Percentiles rank a stretch among this genome's conserved stretches.
These are phyloP conservation scores for Salix suchowensis DNA, from an alignment of 345 rosid species.

Conservation along the genomic window DNA sequence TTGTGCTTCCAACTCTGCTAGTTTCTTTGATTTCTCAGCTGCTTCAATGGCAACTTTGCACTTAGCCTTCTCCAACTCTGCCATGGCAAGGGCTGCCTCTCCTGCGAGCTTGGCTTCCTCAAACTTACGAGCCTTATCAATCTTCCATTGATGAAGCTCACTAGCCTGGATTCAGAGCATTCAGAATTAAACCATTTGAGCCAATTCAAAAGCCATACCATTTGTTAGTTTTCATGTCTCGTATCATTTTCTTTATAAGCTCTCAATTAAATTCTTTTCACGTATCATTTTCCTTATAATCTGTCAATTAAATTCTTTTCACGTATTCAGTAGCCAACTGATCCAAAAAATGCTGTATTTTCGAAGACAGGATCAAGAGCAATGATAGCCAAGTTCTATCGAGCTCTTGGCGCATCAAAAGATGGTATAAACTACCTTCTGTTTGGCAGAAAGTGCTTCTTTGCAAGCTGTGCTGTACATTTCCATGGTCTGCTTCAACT, in stretches of 20 bases:
- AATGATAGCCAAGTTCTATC: background rate
- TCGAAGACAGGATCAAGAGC: background rate
- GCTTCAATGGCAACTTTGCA: slow-evolving; percentile 79
- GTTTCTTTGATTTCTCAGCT: slow-evolving; percentile 67
- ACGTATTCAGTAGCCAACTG: background rate
- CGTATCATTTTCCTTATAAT: background rate
- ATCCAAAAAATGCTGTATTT: background rate
- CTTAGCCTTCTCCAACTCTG: slow-evolving; percentile 82
- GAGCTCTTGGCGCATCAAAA: background rate
- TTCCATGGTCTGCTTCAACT: slow-evolving; percentile 87
- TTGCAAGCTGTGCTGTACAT: slow-evolving; percentile 87
- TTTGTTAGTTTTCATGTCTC: background rate
- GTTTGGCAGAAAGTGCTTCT: slow-evolving; percentile 77
- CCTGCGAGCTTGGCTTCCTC: slow-evolving; percentile 70
- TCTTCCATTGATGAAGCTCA: slow-evolving; percentile 63
- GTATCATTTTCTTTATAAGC: background rate
- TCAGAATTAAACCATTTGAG: background rate
- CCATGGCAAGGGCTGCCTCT: slow-evolving; percentile 74
- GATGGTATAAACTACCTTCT: slow-evolving; percentile 40
- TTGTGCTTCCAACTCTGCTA: slow-evolving; percentile 64
- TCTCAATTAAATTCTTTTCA: background rate
- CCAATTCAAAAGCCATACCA: background rate
- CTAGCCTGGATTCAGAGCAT: slow-evolving; percentile 44
- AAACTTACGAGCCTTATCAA: slow-evolving; percentile 59
- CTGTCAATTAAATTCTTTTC: background rate